Evolutionary conservation across 1,139 yeast genomes (phyloP).

Genomic region (Wickerhamiella infanticola): DNA sequence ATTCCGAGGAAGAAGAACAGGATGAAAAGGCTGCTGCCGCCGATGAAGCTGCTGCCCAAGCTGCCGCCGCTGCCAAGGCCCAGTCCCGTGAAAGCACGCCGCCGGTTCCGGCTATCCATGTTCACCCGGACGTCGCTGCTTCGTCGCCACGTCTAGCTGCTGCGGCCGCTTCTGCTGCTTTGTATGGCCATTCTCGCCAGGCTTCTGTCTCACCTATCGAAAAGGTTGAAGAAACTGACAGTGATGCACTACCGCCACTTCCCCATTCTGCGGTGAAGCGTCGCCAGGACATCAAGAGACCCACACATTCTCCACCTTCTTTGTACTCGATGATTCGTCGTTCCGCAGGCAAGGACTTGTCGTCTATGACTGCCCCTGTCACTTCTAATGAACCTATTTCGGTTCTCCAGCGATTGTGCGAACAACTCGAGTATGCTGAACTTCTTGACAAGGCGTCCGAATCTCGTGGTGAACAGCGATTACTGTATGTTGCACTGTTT

Average conservation of each 20-base stretch:
- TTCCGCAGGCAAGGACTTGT: slow-evolving; percentile 81
- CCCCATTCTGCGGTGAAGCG: slow-evolving; percentile 30
- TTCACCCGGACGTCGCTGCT: neutral
- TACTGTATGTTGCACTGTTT: slow-evolving; percentile 63
- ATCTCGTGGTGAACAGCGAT: slow-evolving; percentile 35
- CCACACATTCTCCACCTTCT: slow-evolving; percentile 65
- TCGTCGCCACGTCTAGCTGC: neutral
- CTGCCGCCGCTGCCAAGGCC: neutral
- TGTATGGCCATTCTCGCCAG: neutral
- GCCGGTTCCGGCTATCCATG: neutral
- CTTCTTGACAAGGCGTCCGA: slow-evolving; percentile 48
- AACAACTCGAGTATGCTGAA: slow-evolving; percentile 58
- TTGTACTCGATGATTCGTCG: slow-evolving; percentile 65
- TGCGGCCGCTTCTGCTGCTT: neutral
- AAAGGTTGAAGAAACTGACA: neutral
- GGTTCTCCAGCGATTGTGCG: slow-evolving; percentile 63
- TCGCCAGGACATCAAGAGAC: slow-evolving; percentile 43
- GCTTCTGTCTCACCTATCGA: too few species aligned
- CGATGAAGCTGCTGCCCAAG: neutral
- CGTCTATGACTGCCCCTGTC: slow-evolving; percentile 86
- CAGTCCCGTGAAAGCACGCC: neutral
- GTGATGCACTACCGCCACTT: slow-evolving; percentile 38
- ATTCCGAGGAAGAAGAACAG: neutral
- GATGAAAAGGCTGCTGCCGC: neutral
- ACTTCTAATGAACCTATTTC: slow-evolving; percentile 85